A percentile compares a stretch with the other conserved stretches of the same genome.
Conservation (phyloP, 2,329 filamentous ascomycete species). For the Mycosphaerella sp. region DNA sequence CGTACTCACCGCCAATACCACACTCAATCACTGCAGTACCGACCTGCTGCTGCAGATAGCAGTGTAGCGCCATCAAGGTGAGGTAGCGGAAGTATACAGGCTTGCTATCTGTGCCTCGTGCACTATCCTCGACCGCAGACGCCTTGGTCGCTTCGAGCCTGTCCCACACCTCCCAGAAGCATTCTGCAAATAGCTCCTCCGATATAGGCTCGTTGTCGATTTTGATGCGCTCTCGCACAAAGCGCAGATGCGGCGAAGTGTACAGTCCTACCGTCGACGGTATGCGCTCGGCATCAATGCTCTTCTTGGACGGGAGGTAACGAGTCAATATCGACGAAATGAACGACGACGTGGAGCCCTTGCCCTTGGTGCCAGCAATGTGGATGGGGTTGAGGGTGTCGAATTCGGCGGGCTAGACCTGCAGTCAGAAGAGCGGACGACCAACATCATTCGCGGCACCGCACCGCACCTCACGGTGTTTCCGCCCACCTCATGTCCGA, state of each 20-base stretch:
- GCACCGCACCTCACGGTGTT: conserved; percentile 12
- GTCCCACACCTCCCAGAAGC: conserved; percentile 84
- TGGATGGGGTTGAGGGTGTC: conserved; percentile 62
- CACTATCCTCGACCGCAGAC: conserved; percentile 44
- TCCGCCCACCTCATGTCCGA: conserved; percentile 63
- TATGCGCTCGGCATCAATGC: conserved; percentile 28
- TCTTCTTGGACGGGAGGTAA: conserved; percentile 43
- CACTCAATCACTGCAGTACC: conserved; percentile 80
- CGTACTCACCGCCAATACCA: conserved; percentile 89
- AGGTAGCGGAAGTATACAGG: conserved; percentile 91
- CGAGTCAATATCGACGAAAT: conserved; percentile 70
- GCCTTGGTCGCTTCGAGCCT: conserved; percentile 50
- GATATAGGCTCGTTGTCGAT: conserved; percentile 67
- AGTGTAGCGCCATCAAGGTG: conserved; percentile 80
- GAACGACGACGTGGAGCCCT: conserved; percentile 82
- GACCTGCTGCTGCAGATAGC: conserved; percentile 70
- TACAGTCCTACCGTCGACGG: conserved; percentile 59
- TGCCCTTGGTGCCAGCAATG: conserved; percentile 89
- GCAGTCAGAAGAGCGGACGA: conserved; percentile 9
- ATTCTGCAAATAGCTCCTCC: conserved; percentile 61
- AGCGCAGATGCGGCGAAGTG: conserved; percentile 78
- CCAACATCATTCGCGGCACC: background rate
- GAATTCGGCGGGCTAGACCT: conserved; percentile 54
- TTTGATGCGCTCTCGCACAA: conserved; percentile 76
- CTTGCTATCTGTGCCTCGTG: conserved; percentile 54